A percentile compares a stretch with the other conserved stretches of the same genome.
phyloP scores from a whole-genome alignment of 2,329 filamentous ascomycete genomes.

The Botrytis elliptica region DNA sequence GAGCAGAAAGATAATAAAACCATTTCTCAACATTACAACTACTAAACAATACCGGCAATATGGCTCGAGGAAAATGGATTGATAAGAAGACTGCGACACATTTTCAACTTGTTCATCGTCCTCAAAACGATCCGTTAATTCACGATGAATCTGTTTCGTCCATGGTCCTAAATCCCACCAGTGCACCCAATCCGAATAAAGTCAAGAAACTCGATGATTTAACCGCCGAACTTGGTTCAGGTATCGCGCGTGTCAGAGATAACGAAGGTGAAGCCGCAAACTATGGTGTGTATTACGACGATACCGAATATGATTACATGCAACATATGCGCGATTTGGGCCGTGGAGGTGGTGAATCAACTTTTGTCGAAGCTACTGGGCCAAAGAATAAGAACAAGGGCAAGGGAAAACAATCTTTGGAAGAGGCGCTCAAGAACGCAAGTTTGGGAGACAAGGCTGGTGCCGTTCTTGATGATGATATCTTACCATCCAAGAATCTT shows the following conservation, averaged over 20 bases:
- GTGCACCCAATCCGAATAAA: conserved; percentile 50
- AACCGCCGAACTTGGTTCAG: conserved; percentile 69
- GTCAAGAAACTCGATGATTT: conserved; percentile 74
- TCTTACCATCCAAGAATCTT: conserved; percentile 77
- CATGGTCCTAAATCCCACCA: conserved; percentile 79
- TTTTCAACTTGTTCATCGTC: conserved; percentile 91
- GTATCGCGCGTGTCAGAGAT: conserved; percentile 64
- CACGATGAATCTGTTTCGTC: conserved; percentile 85
- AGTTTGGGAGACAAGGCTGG: conserved; percentile 54
- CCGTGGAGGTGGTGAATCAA: conserved; percentile 64
- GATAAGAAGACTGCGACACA: conserved; percentile 92
- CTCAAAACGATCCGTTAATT: conserved; percentile 95
- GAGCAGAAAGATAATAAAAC: background rate
- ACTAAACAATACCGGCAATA: conserved; percentile 38
- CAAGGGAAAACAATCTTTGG: conserved; percentile 74
- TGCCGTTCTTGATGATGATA: conserved; percentile 68
- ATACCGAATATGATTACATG: conserved; percentile 98
- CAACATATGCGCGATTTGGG: conserved; percentile 94
- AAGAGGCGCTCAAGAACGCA: conserved; percentile 72
- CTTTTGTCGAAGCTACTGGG: conserved; percentile 76
- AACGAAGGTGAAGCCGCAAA: conserved; percentile 97
- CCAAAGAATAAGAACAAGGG: conserved; percentile 65
- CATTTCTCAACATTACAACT: background rate
- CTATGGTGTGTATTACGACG: conserved; percentile 92
- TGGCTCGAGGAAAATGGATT: conserved; percentile 45